These are phyloP conservation scores for Marchantia polymorpha DNA, from an alignment of 225 moss, liverwort and hornwort genomes.

Conservation along the genomic window DNA sequence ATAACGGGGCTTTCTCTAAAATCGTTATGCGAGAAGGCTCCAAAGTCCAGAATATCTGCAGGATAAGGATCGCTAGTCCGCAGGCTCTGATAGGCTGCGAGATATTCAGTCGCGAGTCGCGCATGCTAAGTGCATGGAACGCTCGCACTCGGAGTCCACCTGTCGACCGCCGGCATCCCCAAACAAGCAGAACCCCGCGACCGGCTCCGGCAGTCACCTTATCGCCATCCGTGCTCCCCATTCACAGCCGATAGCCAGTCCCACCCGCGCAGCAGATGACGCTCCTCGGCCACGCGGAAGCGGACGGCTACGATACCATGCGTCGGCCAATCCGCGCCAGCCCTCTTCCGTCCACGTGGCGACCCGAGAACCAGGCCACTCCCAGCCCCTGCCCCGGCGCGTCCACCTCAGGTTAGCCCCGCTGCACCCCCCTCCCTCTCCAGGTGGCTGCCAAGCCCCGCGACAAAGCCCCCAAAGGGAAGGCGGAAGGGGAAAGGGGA, in stretches of 20 bases:
- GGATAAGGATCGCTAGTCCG: conserved; percentile 6
- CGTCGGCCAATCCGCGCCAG: neutral
- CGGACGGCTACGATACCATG: neutral
- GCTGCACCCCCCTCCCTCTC: no score
- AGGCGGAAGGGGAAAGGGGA: neutral
- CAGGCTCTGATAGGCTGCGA: conserved; percentile 7
- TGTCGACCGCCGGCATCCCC: neutral
- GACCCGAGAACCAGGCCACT: neutral
- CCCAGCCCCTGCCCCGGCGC: neutral
- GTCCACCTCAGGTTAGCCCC: neutral
- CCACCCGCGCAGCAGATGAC: neutral
- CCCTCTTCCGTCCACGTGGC: neutral
- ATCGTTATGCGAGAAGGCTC: no score
- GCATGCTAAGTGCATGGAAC: neutral
- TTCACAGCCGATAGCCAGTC: neutral
- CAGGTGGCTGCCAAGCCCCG: neutral
- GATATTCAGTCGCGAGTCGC: neutral
- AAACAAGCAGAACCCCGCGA: neutral
- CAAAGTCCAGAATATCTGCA: neutral
- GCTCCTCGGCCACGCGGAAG: neutral
- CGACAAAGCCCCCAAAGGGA: neutral
- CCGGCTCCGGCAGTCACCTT: conserved; percentile 11
- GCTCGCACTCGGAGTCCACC: neutral
- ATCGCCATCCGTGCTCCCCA: neutral
- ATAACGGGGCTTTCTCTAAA: no score